Conservation (phyloP, 495 filamentous ascomycete species). For the Aspergillus wentii region DNA sequence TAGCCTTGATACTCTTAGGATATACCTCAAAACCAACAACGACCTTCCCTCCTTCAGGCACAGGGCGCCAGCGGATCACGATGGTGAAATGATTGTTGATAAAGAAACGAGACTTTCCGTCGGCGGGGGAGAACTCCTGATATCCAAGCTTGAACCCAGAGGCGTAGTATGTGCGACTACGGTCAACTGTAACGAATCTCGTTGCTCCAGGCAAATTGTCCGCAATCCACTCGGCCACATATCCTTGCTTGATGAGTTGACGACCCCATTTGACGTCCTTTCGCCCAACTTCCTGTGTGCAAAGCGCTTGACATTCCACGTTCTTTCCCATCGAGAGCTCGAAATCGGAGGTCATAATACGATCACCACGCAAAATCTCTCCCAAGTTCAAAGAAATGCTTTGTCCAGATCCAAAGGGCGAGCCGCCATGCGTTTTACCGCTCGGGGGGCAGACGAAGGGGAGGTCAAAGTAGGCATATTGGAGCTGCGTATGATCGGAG, state of each 20-base stretch:
- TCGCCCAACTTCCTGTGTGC: constrained; percentile 59
- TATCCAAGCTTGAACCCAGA: constrained; percentile 93
- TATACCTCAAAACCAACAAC: constrained; percentile 93
- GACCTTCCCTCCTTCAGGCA: constrained; percentile 72
- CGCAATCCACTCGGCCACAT: constrained; percentile 93
- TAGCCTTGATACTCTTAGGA: constrained; percentile 72
- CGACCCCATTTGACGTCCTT: constrained; percentile 65
- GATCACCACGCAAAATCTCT: constrained; percentile 86
- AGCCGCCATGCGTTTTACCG: constrained; percentile 61
- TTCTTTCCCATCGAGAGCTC: constrained; percentile 79
- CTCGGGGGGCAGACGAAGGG: constrained; percentile 87
- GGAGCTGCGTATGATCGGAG: constrained; percentile 85
- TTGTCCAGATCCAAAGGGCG: constrained; percentile 71
- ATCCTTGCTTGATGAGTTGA: constrained; percentile 74
- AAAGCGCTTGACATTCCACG: constrained; percentile 70
- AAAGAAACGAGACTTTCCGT: constrained; percentile 63
- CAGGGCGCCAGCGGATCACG: constrained; percentile 76
- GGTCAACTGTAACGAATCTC: constrained; percentile 87
- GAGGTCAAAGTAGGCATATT: constrained; percentile 91
- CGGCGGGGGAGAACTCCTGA: constrained; percentile 57
- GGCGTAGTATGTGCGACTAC: constrained; percentile 85
- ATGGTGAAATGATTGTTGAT: constrained; percentile 92
- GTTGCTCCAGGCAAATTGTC: constrained; percentile 93
- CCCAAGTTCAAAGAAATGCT: constrained; percentile 87
- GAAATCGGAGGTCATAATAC: constrained; percentile 87